Percentiles rank a stretch among this genome's conserved stretches.
Evolutionary conservation across 352 stramenopile genomes (phyloP).

Genomic region (Peronosclerospora sorghi): DNA sequence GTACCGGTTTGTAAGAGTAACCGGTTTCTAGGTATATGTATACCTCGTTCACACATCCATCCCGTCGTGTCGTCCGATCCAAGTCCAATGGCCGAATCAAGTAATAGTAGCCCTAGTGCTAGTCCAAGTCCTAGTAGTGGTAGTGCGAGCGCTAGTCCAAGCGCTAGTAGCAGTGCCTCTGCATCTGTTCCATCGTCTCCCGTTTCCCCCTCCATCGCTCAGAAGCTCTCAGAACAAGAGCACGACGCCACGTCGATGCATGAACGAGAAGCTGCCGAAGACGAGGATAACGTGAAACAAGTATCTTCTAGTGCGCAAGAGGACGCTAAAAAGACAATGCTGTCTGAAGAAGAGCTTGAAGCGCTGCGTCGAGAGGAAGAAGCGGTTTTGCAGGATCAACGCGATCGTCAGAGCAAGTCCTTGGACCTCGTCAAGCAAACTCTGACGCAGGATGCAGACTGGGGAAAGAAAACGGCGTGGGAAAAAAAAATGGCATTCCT

Average conservation of each 20-base stretch:
- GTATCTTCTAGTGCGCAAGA: conserved; percentile 2
- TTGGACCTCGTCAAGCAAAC: conserved; percentile 59
- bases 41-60: too few relatives aligned
- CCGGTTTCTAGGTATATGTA: too few relatives aligned
- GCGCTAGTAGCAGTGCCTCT: conserved; percentile 12
- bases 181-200: conserved; percentile 1
- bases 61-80: too few relatives aligned
- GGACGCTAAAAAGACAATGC: conserved; percentile 23
- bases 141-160: conserved; percentile 19
- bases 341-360: conserved; percentile 51
- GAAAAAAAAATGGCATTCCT: conserved; percentile 80
- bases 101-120: conserved; percentile 17
- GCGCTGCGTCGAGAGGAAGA: conserved; percentile 60
- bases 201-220: background rate
- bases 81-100: background rate
- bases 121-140: conserved; percentile 24
- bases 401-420: conserved; percentile 64
- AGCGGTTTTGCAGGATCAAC: conserved; percentile 54
- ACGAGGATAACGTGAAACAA: background rate
- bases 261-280: background rate
- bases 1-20: too few relatives aligned
- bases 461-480: conserved; percentile 28
- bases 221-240: background rate
- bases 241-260: conserved; percentile 14
- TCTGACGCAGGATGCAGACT: conserved; percentile 41